Base-by-base conservation (phyloP, 2,329 filamentous ascomycete genomes). In the Paracamarosporium sp. region DNA sequence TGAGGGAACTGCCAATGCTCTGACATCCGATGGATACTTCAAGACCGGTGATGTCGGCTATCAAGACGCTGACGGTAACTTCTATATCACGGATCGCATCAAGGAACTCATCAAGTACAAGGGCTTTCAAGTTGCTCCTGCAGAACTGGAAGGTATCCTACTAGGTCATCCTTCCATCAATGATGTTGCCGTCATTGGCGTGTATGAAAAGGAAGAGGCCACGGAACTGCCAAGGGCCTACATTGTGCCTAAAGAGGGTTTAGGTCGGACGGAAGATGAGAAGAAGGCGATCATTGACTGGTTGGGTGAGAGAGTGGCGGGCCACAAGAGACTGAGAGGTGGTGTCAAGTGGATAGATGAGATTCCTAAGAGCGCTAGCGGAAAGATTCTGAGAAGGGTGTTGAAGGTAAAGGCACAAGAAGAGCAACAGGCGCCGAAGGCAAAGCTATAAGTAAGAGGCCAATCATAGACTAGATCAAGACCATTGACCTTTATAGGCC, bases 31-130 rank as follows among this genome's bases (percentile, higher is more conserved):
- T 63, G 92, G 92, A 1, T 97, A 88, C 81, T 97, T 96, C 83
- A 93, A 89, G 76, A 97, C 93, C 0, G 93, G 93, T 1, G 93
- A 97, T 69, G 88, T 97, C 25, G 91, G 92, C 4, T 88, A 91
- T 63, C 86, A 91, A 68, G 91, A 96, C 70, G 80, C 84, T 44
- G 83, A 90, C 48, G 90, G 90, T 28, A 91, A 96, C 71, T 91
- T 96, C 69, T 97, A 88, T 80, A 94, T 97, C 72, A 96, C 93
- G 1, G 93, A 97, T 72, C 89, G 93, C 6, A 73, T 78, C 50
- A 79, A 79, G 61, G 76, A 79, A 54, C 65, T 79, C 50, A 78
- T 78, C 66, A 78, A 78, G 61, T 78, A 78, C 67, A 78, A 78
- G 47, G 75, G 78, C 27, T 82, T 82, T 65, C 80, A 82, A 53